Base-by-base conservation (phyloP, 371 early-diverging fungal genomes). In the Mortierella sp. region DNA sequence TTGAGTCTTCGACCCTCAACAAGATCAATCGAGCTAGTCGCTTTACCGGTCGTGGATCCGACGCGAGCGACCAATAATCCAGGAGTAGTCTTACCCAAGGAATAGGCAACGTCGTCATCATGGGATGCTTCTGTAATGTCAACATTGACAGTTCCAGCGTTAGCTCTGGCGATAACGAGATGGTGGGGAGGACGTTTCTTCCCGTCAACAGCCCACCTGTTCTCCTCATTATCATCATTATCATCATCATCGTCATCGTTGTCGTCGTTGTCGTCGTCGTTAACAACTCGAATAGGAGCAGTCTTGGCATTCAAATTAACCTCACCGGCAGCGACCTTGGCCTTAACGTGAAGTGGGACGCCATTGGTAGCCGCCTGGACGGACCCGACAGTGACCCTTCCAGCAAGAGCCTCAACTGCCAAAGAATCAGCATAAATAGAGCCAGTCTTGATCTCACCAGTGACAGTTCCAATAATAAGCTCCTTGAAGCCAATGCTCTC, bases 381-480 rank as follows among this genome's bases (percentile, higher is more conserved):
- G 8, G 65, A 65, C 22, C 66, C 73, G 33, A 77, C n/a, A 4
- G 43, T 13, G 13, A 64, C 62, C 10, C 3, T 8, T 5, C 77
- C 77, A 8, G 66, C 52, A n/a, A 65, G 63, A 21, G 69, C 58
- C 16, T 45, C 66, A 2, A 52, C 62, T 2, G 40, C 28, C 61
- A 77, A 33, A 5, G 13, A 13, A 41, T 77, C 59, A 10, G 77
- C 63, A 24, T 45, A 50, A 52, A 77, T 16, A 16, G 28, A 11
- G 10, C 55, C 66, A 3, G 62, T 32, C 62, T 38, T 57, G 58
- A 77, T 66, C n/a, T 64, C 55, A 16, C 77, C 77, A 16, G 63
- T 32, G 5, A 57, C 41, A 16, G 77, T 24, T 28, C 52, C 38
- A 22, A 72, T n/a, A 45, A 68, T 47, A n/a, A 72, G 41, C 11